Base-by-base conservation (phyloP, 1,284 basidiomycete species). In the Cystobasidium slooffiae region DNA sequence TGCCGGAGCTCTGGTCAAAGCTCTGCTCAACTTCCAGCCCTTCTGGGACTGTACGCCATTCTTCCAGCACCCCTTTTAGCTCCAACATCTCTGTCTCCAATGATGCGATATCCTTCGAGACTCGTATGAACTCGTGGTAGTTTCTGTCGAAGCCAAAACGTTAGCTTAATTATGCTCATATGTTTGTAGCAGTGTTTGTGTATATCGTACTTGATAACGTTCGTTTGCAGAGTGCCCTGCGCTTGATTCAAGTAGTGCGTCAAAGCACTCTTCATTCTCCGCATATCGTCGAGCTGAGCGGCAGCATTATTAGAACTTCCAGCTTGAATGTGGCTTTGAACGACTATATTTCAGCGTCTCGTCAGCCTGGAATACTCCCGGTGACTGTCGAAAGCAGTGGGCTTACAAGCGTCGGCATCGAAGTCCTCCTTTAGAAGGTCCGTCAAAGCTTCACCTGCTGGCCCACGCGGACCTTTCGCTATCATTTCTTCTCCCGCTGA, bases 11-110 rank as follows among this genome's bases (percentile, higher is more conserved):
- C 39, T 68, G 53, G 24, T 76, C 68, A 51, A 69, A 66, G 3
- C 61, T 56, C 18, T 66, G 70, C 52, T 73, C 92, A 73, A 96
- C 90, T 76, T 94, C 92, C 52, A 97, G 86, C 14, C 94, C 86
- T n/a, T 92, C 92, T 0, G 94, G 94, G 86, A 97, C 93, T 63
- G 88, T 88, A 82, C 94, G 94, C 91, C 95, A 99, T 80, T 99
- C 97, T 16, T 90, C 90, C 1, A 99, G 85, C 3, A 92, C 88
- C 75, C 96, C 93, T 81, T 97, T 98, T 81, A 99, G 88, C 81
- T 98, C 95, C 47, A 98, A 87, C 91, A 98, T 93, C 82, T 98
- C 95, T 81, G 96, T 97, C 84, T 99, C 96, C 12, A 99, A 87
- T 0, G 92, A 91, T 7, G 92, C 91, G 59, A 99, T 96, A 83